Evolutionary conservation across 257 asterid species (phyloP), one percentile per base, ranked within the genome.

Genomic region (Jacaranda copaia): DNA sequence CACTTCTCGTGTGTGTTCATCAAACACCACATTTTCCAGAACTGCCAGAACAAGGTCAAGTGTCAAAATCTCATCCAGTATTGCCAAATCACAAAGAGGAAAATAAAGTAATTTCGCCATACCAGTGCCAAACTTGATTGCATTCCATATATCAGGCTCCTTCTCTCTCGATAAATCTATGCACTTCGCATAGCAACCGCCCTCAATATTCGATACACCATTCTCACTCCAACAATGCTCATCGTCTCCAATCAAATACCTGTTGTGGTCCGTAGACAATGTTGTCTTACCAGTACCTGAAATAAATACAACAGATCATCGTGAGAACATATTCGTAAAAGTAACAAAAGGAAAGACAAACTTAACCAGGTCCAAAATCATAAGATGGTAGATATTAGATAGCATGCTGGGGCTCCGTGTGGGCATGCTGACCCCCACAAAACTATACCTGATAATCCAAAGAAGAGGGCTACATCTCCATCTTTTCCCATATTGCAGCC

Each of bases 101-200:
- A 25, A 36, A 45, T 40, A 53, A 40, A 38, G 18, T 1, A 72
- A 71, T 32, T 25, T 25, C 32, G 32, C 32, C 38, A 35, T 82
- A 93, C 98, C 98, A 43, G 96, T 79, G 59, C 97, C 98, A 74
- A 92, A 94, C 91, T 89, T 91, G 73, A 94, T 94, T 55, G 99
- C 99, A 39, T 94, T 92, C 96, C 97, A 94, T 48, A 94, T 94
- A 81, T 94, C 99, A 19, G 99, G 99, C 85, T 94, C 99, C 85
- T 91, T 94, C 84, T 94, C 98, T 79, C 91, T 77, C 0, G 96
- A 78, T 80, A 94, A 83, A 83, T 94, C 99, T 36, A 94, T 81
- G 89, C 99, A 94, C 78, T 94, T 94, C 0, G 98, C 98, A 70
- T 94, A 94, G 85, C 98, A 94, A 55, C 98, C 98, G 15, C 97